Conservation (phyloP, 306 rosid species). For the Arachis stenosperma region DNA sequence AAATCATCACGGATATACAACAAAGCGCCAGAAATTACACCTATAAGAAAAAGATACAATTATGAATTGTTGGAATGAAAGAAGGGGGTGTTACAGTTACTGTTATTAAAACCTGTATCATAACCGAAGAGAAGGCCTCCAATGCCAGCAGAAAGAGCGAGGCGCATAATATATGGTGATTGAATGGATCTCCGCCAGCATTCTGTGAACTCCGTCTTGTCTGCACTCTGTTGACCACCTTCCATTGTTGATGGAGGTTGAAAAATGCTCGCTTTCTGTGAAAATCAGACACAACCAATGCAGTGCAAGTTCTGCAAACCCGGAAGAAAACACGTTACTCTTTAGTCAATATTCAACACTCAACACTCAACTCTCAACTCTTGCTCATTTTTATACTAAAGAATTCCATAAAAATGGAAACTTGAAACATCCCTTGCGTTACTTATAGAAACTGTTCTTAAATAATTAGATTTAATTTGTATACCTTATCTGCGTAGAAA, state of each 20-base stretch:
- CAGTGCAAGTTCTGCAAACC: too few species aligned
- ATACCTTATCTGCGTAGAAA: too few species aligned
- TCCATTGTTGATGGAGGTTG: conserved; percentile 42
- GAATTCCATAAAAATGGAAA: too few species aligned
- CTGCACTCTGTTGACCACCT: conserved; percentile 45
- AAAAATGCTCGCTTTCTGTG: too few species aligned
- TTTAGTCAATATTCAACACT: too few species aligned
- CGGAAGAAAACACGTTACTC: too few species aligned
- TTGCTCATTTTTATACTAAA: too few species aligned
- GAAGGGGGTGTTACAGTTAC: not conserved
- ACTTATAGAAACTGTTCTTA: too few species aligned
- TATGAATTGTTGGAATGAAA: not conserved
- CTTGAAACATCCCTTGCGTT: too few species aligned
- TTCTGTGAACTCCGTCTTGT: conserved; percentile 59
- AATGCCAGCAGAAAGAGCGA: conserved; percentile 82
- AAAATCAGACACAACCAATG: too few species aligned
- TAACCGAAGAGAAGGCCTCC: conserved; percentile 92
- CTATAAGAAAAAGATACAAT: conserved; percentile 29
- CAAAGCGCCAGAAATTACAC: conserved; percentile 94
- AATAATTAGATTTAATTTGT: too few species aligned
- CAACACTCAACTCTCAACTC: too few species aligned
- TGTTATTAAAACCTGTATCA: conserved; percentile 60
- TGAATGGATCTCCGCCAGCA: conserved; percentile 64
- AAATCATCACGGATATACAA: conserved; percentile 80
- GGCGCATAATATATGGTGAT: conserved; percentile 79